phyloP scores from a whole-genome alignment of 2,329 filamentous ascomycete species.

The Lachnum nothofagi region DNA sequence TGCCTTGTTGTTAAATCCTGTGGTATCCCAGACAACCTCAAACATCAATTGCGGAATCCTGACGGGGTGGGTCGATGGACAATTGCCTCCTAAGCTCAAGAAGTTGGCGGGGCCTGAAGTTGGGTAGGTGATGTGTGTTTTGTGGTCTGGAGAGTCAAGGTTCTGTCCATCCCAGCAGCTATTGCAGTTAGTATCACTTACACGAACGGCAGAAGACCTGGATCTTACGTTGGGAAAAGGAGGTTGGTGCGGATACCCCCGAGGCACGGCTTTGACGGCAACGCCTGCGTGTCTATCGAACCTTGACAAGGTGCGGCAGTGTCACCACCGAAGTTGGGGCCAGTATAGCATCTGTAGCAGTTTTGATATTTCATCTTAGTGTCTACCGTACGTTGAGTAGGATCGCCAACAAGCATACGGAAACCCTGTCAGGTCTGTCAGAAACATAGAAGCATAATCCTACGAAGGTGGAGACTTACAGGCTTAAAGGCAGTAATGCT shows the following conservation, averaged over 20 bases:
- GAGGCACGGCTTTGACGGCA: constrained; percentile 51
- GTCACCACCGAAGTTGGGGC: constrained; percentile 14
- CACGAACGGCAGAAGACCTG: too few relatives aligned
- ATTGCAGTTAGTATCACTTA: neutral
- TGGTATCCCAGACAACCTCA: constrained; percentile 43
- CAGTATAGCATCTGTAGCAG: constrained; percentile 15
- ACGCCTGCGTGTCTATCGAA: constrained; percentile 42
- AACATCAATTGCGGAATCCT: constrained; percentile 46
- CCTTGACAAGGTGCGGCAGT: constrained; percentile 45
- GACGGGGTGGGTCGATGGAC: constrained; percentile 37
- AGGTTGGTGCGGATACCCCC: constrained; percentile 48
- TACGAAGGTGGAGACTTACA: constrained; percentile 1
- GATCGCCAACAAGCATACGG: constrained; percentile 17
- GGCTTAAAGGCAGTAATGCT: constrained; percentile 18
- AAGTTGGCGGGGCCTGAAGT: constrained; percentile 9
- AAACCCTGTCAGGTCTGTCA: constrained; percentile 7
- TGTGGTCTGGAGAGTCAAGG: constrained; percentile 8
- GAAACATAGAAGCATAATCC: neutral
- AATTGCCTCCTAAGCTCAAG: constrained; percentile 15
- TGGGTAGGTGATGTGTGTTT: constrained; percentile 14
- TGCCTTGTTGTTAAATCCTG: constrained; percentile 6
- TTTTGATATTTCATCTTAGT: constrained; percentile 11
- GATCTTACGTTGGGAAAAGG: constrained; percentile 42
- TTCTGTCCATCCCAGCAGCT: constrained; percentile 18
- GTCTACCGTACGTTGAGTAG: constrained; percentile 2